Evolutionary conservation across 2,329 filamentous ascomycete genomes (phyloP).

Genomic region (Aspergillus ochraceus): DNA sequence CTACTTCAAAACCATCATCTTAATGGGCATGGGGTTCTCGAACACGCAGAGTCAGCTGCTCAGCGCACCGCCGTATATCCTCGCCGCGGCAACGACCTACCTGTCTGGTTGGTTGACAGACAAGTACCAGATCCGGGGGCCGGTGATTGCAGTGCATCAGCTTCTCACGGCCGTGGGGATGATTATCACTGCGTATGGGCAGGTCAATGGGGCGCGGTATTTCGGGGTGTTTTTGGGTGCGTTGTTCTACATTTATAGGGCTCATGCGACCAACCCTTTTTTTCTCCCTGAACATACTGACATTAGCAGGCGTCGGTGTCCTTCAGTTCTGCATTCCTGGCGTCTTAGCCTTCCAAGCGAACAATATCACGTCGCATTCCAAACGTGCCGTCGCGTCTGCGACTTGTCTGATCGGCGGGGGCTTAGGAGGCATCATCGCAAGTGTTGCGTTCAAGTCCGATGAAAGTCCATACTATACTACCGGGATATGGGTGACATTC

Average conservation of each 20-base stretch:
- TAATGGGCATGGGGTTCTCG: slow-evolving; percentile 39
- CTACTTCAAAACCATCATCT: slow-evolving; percentile 42
- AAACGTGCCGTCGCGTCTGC: slow-evolving; percentile 31
- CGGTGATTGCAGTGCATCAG: slow-evolving; percentile 14
- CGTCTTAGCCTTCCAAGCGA: slow-evolving; percentile 32
- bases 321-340: slow-evolving; percentile 30
- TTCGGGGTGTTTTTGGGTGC: slow-evolving; percentile 16
- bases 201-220: slow-evolving; percentile 6
- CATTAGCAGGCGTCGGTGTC: slow-evolving; percentile 17
- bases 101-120: slow-evolving; percentile 20
- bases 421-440: slow-evolving; percentile 21
- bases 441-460: slow-evolving; percentile 13
- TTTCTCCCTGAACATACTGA: neutral
- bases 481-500: slow-evolving; percentile 16
- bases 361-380: slow-evolving; percentile 32
- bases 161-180: slow-evolving; percentile 14
- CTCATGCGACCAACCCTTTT: neutral
- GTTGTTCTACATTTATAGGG: neutral
- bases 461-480: slow-evolving; percentile 13
- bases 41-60: slow-evolving; percentile 33
- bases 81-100: slow-evolving; percentile 37
- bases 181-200: slow-evolving; percentile 14
- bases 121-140: slow-evolving; percentile 13
- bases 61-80: slow-evolving; percentile 34
- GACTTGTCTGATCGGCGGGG: slow-evolving; percentile 30